Evolutionary conservation across 2,329 filamentous ascomycete genomes (phyloP), one percentile per base, ranked within the genome.

Genomic region (Trichophyton rubrum): DNA sequence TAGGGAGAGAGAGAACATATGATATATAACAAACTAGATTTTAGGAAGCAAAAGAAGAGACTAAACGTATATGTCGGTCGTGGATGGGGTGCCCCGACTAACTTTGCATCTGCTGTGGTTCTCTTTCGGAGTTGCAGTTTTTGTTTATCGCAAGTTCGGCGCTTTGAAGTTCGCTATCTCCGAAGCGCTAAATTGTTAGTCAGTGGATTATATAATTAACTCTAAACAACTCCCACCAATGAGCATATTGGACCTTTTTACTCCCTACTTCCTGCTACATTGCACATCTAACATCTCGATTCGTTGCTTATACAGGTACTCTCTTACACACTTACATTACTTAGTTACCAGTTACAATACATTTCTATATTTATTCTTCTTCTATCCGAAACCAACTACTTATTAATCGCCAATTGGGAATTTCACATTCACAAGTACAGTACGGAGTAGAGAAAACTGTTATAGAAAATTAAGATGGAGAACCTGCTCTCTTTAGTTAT

Each of bases 71-170:
- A 55, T 55, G 33, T 55, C 17, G 17, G 45, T 2, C 17, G 27
- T 27, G 9, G 17, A 9, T 17, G 7, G 4, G 13, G 20, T 49
- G 3, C 27, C 7, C 13, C 27, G 51, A 15, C 24, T 51, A 55
- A 35, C 51, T 55, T 55, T 55, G 51, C 27, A 20, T 55, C 51
- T 35, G n/a, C 47, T 20, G 45, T 53, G 43, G 43, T n/a, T 53
- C 22, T 30, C 24, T 13, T n/a, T n/a, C n/a, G 51, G 51, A 24
- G 24, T 35, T 33, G 51, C 27, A n/a, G 27, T 35, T 27, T 13
- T 55, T 27, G 51, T 55, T 55, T n/a, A 27, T 55, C 51, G 22
- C 51, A 30, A 55, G 27, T 27, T 30, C 33, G 5, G 40, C 15
- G 13, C n/a, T 41, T 27, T 17, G 13, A 41, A 9, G n/a, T 11